Conservation (phyloP, 2,329 filamentous ascomycete species). For the Sporothrix dimorphospora region DNA sequence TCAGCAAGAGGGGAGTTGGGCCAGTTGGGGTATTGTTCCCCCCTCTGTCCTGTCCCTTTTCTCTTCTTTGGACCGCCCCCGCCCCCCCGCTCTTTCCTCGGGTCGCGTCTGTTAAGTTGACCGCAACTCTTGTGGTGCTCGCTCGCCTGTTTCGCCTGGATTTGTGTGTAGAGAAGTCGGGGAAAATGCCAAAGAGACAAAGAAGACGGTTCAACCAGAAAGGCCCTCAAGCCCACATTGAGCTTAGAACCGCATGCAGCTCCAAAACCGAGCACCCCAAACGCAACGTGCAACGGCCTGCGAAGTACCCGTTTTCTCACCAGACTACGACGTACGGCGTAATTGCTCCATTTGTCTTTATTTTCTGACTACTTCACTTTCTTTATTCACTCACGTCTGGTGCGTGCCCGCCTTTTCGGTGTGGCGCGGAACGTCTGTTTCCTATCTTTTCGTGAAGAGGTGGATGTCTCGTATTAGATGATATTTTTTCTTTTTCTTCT, state of each 20-base stretch:
- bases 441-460: background rate
- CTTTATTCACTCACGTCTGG: background rate
- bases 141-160: background rate
- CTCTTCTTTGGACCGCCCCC: background rate
- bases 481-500: background rate
- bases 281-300: too few species aligned
- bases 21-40: background rate
- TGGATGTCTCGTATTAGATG: background rate
- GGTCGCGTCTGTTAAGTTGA: conserved; percentile 17
- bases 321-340: too few species aligned
- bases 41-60: background rate
- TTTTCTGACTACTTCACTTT: background rate
- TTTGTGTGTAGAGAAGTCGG: conserved; percentile 24
- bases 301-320: too few species aligned
- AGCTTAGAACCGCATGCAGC: background rate
- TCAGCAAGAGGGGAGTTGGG: background rate
- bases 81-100: conserved; percentile 18
- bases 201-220: too few species aligned
- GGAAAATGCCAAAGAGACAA: background rate
- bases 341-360: background rate
- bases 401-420: background rate
- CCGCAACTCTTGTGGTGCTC: conserved; percentile 19
- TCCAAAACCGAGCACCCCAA: too few species aligned
- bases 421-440: background rate
- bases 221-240: background rate